Percentiles rank a stretch among this genome's conserved stretches.
Conservation (phyloP, 305 asterid species). For the Plantago lanceolata region DNA sequence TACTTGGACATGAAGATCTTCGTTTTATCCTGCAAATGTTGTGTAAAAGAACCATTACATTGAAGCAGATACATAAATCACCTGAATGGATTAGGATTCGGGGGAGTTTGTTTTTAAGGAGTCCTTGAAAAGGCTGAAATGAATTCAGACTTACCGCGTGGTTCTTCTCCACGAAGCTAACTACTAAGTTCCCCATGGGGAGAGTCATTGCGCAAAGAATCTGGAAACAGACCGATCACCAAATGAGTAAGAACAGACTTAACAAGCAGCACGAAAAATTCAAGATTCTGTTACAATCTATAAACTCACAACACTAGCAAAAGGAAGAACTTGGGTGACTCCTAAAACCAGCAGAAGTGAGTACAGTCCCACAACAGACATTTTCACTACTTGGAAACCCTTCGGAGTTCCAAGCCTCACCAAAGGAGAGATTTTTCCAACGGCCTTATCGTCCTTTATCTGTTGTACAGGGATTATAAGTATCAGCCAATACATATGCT, state of each 20-base stretch:
- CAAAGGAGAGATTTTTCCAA: slow-evolving; percentile 60
- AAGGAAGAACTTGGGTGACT: slow-evolving; percentile 41
- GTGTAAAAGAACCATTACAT: neutral
- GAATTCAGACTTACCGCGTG: slow-evolving; percentile 37
- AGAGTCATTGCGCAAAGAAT: slow-evolving; percentile 44
- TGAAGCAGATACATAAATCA: neutral
- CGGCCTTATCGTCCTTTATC: slow-evolving; percentile 54
- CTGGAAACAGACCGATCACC: slow-evolving; percentile 27
- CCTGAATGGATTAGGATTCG: neutral
- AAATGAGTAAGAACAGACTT: neutral
- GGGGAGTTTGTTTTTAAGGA: neutral
- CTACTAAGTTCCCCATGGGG: slow-evolving; percentile 51
- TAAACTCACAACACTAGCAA: slow-evolving; percentile 44
- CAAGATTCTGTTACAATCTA: neutral
- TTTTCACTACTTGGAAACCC: slow-evolving; percentile 47
- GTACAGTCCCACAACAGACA: slow-evolving; percentile 40
- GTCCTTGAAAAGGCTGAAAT: neutral
- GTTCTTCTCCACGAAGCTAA: slow-evolving; percentile 46
- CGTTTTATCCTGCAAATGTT: slow-evolving; percentile 36
- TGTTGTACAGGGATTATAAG: slow-evolving; percentile 10
- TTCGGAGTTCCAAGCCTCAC: slow-evolving; percentile 48
- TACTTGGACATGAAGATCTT: slow-evolving; percentile 47
- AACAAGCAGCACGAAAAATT: neutral
- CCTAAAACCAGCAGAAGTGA: slow-evolving; percentile 39
- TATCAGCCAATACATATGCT: neutral